Evolutionary conservation across 352 stramenopile species (phyloP), one percentile per base, ranked within the genome.

Genomic region (Thalassiosira livingstoniorum): DNA sequence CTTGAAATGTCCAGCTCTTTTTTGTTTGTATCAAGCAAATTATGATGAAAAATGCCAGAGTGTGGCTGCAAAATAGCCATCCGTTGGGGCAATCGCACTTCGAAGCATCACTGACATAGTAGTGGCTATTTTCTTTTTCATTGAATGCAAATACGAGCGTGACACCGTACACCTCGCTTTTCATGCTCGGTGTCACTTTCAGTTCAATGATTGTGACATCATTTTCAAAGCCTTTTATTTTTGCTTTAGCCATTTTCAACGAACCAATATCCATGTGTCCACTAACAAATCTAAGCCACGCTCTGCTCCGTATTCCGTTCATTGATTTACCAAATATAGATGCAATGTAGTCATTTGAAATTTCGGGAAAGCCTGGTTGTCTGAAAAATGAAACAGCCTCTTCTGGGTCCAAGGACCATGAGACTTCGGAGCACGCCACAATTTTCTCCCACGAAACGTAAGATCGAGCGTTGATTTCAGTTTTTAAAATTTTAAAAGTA

Each of bases 291-390:
- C 69, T 32, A 5, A 62, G 32, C 55, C 55, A 78, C 5, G 69
- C 54, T 61, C 69, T 60, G 4, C 67, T 42, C 5, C 58, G 21
- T 18, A 78, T 62, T 7, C 69, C 69, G 58, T 78, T 78, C 57
- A 62, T 78, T 3, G 29, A 27, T 13, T 58, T 37, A 3, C 69
- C 69, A 71, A 78, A 78, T 13, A 72, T 71, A n/a, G 2, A 61
- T 23, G 62, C 32, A 23, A 75, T 64, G 25, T 75, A 75, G 43
- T 4, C 23, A 25, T 58, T 4, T 11, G 4, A 21, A 7, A 75
- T 23, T 3, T 67, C 7, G 10, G 67, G 67, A 29, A 51, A 53
- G 27, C 7, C 21, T 27, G 42, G n/a, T 13, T 29, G 32, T 67
- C 51, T 15, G 34, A 75, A 67, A 25, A 66, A 32, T 39, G 23